Conservation (phyloP, 108 stramenopile species). For the Nitzschia palea region DNA sequence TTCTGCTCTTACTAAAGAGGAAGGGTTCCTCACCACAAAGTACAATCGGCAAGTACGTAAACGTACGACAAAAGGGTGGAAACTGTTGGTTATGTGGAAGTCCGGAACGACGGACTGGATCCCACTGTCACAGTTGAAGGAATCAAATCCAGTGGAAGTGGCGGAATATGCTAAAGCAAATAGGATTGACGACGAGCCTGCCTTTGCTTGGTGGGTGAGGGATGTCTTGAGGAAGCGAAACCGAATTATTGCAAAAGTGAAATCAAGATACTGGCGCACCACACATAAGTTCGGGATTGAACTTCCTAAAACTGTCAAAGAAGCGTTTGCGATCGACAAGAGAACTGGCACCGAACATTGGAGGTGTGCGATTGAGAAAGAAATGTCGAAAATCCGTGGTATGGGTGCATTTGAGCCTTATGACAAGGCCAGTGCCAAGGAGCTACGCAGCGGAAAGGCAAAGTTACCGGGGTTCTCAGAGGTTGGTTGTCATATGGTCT, state of each 20-base stretch:
- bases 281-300: constrained; percentile 39
- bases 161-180: constrained; percentile 37
- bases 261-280: constrained; percentile 13
- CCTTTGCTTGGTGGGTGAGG: constrained; percentile 51
- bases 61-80: constrained; percentile 35
- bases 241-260: constrained; percentile 23
- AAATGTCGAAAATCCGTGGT: not conserved
- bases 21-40: not conserved
- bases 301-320: constrained; percentile 27
- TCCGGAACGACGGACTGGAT: constrained; percentile 30
- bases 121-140: constrained; percentile 30
- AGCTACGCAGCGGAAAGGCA: not conserved
- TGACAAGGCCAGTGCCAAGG: not conserved
- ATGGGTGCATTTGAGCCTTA: not conserved
- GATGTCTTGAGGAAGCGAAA: constrained; percentile 19
- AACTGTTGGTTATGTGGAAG: constrained; percentile 26
- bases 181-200: constrained; percentile 33
- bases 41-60: not conserved
- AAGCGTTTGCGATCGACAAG: constrained; percentile 25
- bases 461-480: constrained; percentile 21
- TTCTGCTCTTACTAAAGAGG: constrained; percentile 3
- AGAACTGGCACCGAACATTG: constrained; percentile 8
- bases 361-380: not conserved
- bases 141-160: constrained; percentile 39
- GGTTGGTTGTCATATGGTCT: constrained; percentile 39